Evolutionary conservation across 805 yeast species (phyloP), one percentile per base, ranked within the genome.

Genomic region (Spencermartinsiella europaea): DNA sequence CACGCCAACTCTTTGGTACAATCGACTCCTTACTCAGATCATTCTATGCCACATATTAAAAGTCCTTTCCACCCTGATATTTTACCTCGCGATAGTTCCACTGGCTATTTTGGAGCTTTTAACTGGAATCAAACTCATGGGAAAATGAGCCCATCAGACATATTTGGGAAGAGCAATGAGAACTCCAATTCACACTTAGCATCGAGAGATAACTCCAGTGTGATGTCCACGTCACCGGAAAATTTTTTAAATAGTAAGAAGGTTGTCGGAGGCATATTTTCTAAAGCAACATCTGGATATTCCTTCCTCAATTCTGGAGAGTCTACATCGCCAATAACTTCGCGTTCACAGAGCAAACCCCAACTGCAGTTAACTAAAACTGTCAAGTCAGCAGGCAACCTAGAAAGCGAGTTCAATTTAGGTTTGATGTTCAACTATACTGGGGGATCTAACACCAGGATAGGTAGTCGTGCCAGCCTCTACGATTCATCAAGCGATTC

Each of bases 191-290:
- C 56, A 19, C 51, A 52, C 5, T 20, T 34, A 4, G 47, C 54
- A 7, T 51, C 40, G 52, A 60, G 3, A 65, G 64, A 42, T 59
- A 74, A 8, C 77, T 80, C 0, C 64, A 75, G 44, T 73, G 74
- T 54, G 15, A 28, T 51, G 70, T 79, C 4, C 77, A 79, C 2
- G 72, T 74, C 52, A 15, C 57, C 56, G 3, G 59, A 55, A 36
- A 51, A 50, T 43, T 49, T 50, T 25, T 14, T 37, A 15, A 28
- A 33, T 4, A 45, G 48, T 16, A 38, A 41, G 20, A 34, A 35
- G 19, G 44, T 47, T 35, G 42, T 48, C 10, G 38, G 52, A 3
- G 47, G 49, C 17, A 27, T 47, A 10, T 37, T 49, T 21, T 42
- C 49, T 16, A 40, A 33, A 21, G 42, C 19, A 4, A 22, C 35